Base-by-base conservation (phyloP, 805 yeast genomes). In the Starmerella geochares region DNA sequence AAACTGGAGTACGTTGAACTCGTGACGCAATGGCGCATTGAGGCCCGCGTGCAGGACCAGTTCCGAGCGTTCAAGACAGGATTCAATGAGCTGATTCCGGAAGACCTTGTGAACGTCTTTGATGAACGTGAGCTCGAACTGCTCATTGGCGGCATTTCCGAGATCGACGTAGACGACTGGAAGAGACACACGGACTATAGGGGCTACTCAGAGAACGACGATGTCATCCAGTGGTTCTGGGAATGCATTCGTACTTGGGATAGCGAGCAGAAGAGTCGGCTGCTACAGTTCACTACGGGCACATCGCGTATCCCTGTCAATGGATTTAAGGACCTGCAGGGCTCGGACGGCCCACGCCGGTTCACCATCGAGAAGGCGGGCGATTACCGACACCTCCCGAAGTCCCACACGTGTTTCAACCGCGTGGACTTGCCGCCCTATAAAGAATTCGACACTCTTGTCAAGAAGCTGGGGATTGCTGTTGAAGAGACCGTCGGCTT, bases 211-310 rank as follows among this genome's bases (percentile, higher is more conserved):
- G 97, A 92, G 69, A 79, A 79, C 56, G 98, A 92, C 69, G 95
- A 87, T 70, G 96, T 87, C 46, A 81, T 92, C 59, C 94, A 90
- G 71, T 92, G 98, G 98, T 92, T 92, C 78, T 92, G 98, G 98
- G 80, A 79, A 67, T 83, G 94, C 69, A 80, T 92, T 59, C 73
- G 81, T 47, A 85, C 81, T 64, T 88, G 96, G 96, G 97, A 92
- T 65, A 78, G 87, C 49, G 98, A 92, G 67, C 96, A 90, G 67
- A 83, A 87, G 67, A 95, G 97, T 2, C 79, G 98, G 68, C 73
- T 92, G 65, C 72, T 92, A 59, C 99, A 92, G 69, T 92, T 92
- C 66, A 90, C 98, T 19, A 92, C 99, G 0, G 99, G 99, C 75
- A 92, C 99, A 3, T 87, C 96, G 20, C 82, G 99, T 72, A 92